phyloP scores from a whole-genome alignment of 768 basidiomycete species.

The Leccinum disarticulatum region DNA sequence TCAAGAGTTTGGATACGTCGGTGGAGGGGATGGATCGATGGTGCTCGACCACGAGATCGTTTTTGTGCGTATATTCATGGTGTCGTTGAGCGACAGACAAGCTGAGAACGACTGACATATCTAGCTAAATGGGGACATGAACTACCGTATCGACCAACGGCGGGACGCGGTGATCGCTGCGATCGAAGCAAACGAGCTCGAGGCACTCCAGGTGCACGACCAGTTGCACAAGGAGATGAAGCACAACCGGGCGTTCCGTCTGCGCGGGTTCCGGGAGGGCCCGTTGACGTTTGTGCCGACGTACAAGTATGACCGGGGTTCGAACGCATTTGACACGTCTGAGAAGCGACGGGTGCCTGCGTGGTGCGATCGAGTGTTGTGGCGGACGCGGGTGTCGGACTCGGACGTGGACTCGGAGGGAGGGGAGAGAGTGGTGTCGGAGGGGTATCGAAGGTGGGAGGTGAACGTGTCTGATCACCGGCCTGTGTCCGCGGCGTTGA shows the following conservation, averaged over 20 bases:
- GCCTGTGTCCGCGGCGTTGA: slow-evolving; percentile 81
- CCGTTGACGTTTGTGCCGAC: slow-evolving; percentile 84
- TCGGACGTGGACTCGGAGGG: slow-evolving; percentile 37
- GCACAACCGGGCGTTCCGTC: slow-evolving; percentile 81
- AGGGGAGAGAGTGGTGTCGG: slow-evolving; percentile 54
- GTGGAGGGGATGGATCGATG: slow-evolving; percentile 92
- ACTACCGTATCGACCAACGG: slow-evolving; percentile 95
- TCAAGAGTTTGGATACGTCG: slow-evolving; percentile 69
- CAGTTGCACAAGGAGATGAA: slow-evolving; percentile 90
- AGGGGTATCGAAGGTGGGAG: slow-evolving; percentile 83
- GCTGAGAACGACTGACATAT: slow-evolving; percentile 4
- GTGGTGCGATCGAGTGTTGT: slow-evolving; percentile 96
- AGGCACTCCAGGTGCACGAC: slow-evolving; percentile 70
- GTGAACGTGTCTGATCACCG: slow-evolving; percentile 88
- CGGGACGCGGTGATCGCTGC: slow-evolving; percentile 77
- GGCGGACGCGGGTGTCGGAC: slow-evolving; percentile 41
- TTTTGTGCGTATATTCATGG: slow-evolving; percentile 47
- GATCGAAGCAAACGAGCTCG: slow-evolving; percentile 64
- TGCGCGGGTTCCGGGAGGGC: slow-evolving; percentile 81
- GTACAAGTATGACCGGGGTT: slow-evolving; percentile 89
- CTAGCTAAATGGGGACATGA: slow-evolving; percentile 90
- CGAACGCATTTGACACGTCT: slow-evolving; percentile 80
- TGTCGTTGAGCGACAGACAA: not conserved
- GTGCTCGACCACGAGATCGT: slow-evolving; percentile 95
- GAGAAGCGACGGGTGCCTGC: slow-evolving; percentile 89